phyloP scores from a whole-genome alignment of 805 yeast genomes.

The Saccharomycopsis schoenii region DNA sequence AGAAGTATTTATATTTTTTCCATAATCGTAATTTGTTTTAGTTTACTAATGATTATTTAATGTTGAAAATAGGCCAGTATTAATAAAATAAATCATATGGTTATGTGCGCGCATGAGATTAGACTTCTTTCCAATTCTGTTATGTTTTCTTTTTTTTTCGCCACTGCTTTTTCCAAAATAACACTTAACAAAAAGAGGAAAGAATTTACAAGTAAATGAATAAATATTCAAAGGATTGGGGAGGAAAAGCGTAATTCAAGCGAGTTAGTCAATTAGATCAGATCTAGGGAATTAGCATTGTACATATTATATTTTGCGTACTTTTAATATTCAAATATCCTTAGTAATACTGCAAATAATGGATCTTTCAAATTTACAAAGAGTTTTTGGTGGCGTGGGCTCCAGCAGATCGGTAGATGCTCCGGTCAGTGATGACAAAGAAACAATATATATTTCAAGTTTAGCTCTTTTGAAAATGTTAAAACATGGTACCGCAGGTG shows the following conservation, averaged over 20 bases:
- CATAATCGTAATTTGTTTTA: background rate
- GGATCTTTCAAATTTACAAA: constrained; percentile 24
- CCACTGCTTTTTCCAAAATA: background rate
- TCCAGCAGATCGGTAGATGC: constrained; percentile 51
- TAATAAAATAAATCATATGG: background rate
- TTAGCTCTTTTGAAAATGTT: constrained; percentile 92
- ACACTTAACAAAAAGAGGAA: background rate
- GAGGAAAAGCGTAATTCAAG: background rate
- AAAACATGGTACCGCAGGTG: constrained; percentile 93
- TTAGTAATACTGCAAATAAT: background rate
- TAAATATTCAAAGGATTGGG: no score
- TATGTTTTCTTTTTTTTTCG: background rate
- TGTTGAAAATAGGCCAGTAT: no score
- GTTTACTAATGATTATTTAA: no score
- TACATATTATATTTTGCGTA: background rate
- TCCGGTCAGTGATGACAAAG: constrained; percentile 87
- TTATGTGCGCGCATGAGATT: background rate
- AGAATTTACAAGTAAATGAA: background rate
- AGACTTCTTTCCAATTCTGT: no score
- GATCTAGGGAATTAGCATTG: background rate
- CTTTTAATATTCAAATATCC: background rate
- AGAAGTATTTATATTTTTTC: no score
- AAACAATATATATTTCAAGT: constrained; percentile 92
- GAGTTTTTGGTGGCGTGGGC: constrained; percentile 33
- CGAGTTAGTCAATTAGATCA: background rate